Evolutionary conservation across 257 asterid genomes (phyloP).

Genomic region (Solanum tarapatanum): DNA sequence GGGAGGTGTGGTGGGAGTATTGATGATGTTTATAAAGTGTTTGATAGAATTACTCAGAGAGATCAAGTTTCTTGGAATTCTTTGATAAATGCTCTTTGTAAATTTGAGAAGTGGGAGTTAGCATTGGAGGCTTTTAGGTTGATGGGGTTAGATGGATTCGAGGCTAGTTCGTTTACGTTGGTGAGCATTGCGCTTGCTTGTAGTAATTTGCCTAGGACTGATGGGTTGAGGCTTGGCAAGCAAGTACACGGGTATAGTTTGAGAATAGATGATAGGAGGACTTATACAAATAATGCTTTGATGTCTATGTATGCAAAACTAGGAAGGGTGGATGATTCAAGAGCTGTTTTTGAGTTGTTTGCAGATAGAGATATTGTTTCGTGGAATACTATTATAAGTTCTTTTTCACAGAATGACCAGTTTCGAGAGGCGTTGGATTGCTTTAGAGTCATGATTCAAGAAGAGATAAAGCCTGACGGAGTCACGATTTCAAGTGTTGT

Average conservation of each 20-base stretch:
- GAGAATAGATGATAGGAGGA: conserved; percentile 46
- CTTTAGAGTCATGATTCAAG: conserved; percentile 41
- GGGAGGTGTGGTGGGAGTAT: conserved; percentile 44
- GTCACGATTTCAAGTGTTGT: conserved; percentile 73
- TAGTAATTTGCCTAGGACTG: conserved; percentile 39
- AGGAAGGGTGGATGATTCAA: conserved; percentile 49
- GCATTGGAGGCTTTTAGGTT: conserved; percentile 56
- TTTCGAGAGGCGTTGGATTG: conserved; percentile 55
- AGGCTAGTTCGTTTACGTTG: conserved; percentile 66
- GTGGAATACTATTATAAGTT: conserved; percentile 73
- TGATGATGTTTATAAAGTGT: conserved; percentile 42
- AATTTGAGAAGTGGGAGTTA: conserved; percentile 56
- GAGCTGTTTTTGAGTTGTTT: conserved; percentile 38
- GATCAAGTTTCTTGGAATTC: conserved; percentile 93
- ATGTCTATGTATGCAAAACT: conserved; percentile 80
- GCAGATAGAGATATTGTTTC: conserved; percentile 55
- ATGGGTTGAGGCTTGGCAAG: conserved; percentile 70
- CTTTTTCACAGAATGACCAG: conserved; percentile 34
- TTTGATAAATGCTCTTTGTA: conserved; percentile 60
- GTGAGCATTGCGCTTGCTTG: conserved; percentile 74
- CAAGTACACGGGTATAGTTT: conserved; percentile 62
- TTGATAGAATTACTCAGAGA: conserved; percentile 55
- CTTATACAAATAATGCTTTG: conserved; percentile 59
- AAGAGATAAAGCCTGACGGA: conserved; percentile 63
- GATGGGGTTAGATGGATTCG: conserved; percentile 47